Percentiles rank a stretch among this genome's conserved stretches.
Evolutionary conservation across 805 yeast genomes (phyloP).

Genomic region (Yarrowia phangngaensis): DNA sequence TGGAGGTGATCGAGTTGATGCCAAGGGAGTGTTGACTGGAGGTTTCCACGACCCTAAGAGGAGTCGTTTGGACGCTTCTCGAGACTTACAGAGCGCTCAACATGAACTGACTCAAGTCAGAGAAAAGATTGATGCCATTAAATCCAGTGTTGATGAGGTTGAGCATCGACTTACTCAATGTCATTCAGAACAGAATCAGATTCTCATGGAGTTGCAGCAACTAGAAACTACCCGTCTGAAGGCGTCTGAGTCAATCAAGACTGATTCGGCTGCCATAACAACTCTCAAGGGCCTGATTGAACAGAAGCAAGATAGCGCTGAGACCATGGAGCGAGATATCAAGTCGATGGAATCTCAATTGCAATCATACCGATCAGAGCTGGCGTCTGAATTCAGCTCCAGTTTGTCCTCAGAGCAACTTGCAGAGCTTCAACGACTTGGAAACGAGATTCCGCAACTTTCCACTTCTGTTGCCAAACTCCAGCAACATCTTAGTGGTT

Average conservation of each 20-base stretch:
- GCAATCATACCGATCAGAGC: constrained; percentile 48
- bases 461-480: constrained; percentile 40
- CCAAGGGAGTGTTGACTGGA: constrained; percentile 80
- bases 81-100: constrained; percentile 49
- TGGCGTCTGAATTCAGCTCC: constrained; percentile 51
- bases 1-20: constrained; percentile 87
- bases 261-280: neutral
- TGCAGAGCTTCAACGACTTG: constrained; percentile 47
- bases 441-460: constrained; percentile 32
- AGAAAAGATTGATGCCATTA: constrained; percentile 39
- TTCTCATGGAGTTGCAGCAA: constrained; percentile 24
- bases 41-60: constrained; percentile 71
- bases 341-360: constrained; percentile 43
- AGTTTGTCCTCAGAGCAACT: constrained; percentile 43
- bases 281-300: neutral
- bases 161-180: constrained; percentile 53
- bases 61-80: constrained; percentile 69
- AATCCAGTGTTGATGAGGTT: constrained; percentile 31
- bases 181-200: constrained; percentile 45
- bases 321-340: constrained; percentile 28
- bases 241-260: constrained; percentile 5
- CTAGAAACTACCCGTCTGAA: constrained; percentile 28
- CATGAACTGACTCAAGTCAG: constrained; percentile 43
- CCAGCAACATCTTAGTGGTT: constrained; percentile 44
- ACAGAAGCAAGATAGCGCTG: constrained; percentile 1